Evolutionary conservation across 495 filamentous ascomycete genomes (phyloP), one percentile per base, ranked within the genome.

Genomic region (Thozetella sp.): DNA sequence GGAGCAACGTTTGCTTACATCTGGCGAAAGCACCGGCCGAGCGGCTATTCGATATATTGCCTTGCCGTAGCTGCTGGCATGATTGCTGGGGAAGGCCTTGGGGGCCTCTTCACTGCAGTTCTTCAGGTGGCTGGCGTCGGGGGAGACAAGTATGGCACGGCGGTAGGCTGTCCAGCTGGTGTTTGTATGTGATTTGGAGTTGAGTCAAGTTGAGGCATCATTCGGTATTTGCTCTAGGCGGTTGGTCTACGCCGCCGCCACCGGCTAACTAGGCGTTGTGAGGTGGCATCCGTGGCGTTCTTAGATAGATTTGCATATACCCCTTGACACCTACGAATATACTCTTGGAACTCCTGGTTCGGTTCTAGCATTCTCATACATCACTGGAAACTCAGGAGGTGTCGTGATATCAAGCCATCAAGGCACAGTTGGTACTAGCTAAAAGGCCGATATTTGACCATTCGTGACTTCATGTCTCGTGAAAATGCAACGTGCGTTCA

Each of bases 51-150:
- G 46, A 64, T 80, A 25, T 80, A 80, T 53, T 79, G 80, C 3
- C 85, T 84, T 60, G 83, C 83, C 2, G 73, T 86, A 52, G 84
- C 84, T 3, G 84, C 84, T 3, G 84, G 84, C 6, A 71, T 83
- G 56, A 85, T 86, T 65, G 83, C 83, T 3, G 84, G 84, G 12
- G 84, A 86, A 67, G 84, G 84, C 19, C 73, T 85, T 50, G 83
- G 83, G 25, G 80, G 81, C 43, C 79, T 84, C 22, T 58, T 84
- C 20, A 79, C 79, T 56, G 82, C 82, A 0, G 54, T 77, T 22
- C 68, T 83, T 48, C 76, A 84, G 68, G 71, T 85, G 55, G 71
- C 65, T 2, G 76, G 76, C 12, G 72, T 81, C 13, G 70, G 71
- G 1, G 77, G 80, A 22, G 69, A 72, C 22, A 50, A 66, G 2